Base-by-base conservation (phyloP, 371 early-diverging fungal species). In the Lichtheimia corymbifera region DNA sequence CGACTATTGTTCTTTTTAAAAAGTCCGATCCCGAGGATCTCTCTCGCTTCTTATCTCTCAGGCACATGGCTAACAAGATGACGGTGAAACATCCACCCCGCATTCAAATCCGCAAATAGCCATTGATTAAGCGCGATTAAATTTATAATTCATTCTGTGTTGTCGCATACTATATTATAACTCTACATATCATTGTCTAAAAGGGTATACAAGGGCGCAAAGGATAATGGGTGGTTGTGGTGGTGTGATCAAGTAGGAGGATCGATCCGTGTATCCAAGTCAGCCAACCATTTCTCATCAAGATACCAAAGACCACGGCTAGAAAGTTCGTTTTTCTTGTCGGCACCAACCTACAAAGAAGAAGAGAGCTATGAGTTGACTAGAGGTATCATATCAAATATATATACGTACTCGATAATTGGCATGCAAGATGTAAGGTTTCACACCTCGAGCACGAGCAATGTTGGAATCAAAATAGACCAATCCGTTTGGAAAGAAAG, bases 361-460 rank as follows among this genome's bases (percentile, higher is more conserved):
- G 14, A 54, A 28, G 18, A 54, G 7, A 5, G 12, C 13, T 13
- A 43, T 13, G 28, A 15, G 27, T 27, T 11, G 24, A 14, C 14
- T 9, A 41, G 2, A 17, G 44, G 27, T n/a, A 24, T 5, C 12
- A 2, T 35, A 43, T 11, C 20, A 5, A 22, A 17, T 17, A 17
- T 4, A 24, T 22, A 4, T 17, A 35, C 35, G 2, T 77, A 74
- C 76, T 67, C 63, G 28, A 51, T 70, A 79, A 20, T 69, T 72
- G n/a, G 73, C 72, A 63, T 79, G 79, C 12, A 73, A 68, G 52
- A 79, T 70, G 60, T 68, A 74, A 3, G 79, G 74, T 14, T 73
- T 30, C 17, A 74, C 58, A 7, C 71, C 69, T 41, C 63, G 68
- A 18, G 62, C 45, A 35, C 65, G 44, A 0, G 72, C 68, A 6